Evolutionary conservation across 305 asterid genomes (phyloP), one percentile per base, ranked within the genome.

Genomic region (Coffea humblotiana): DNA sequence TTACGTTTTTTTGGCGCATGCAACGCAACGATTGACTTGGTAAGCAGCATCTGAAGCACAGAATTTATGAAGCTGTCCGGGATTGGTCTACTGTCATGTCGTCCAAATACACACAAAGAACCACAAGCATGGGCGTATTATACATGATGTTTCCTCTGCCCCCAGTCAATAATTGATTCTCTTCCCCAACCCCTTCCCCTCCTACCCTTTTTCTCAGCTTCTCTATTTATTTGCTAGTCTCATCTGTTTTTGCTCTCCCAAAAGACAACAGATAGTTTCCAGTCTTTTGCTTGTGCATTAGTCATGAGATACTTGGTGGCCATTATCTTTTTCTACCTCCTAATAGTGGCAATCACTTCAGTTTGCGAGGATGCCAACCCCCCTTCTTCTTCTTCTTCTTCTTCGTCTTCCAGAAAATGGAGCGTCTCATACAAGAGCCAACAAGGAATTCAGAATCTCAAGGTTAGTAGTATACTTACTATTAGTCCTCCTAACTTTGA

Each of bases 71-170:
- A 81, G 47, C 29, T 76, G 72, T 75, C 78, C 21, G 19, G 58
- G 19, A 72, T 64, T 79, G 78, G 67, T 48, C 79, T 37, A 16
- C 6, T 65, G 75, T 65, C 79, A 49, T 80, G 83, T 80, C 82
- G 29, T 52, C 29, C 56, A 66, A 37, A 76, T 76, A 47, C 52
- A 37, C 72, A 80, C 74, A 32, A 52, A 54, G 8, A 80, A 73
- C 77, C 72, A 63, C 52, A 35, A 70, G 84, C 66, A 76, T 77
- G 78, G 80, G 63, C 43, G 72, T 18, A 43, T 51, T 64, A 16
- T 76, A 66, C 81, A 47, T 81, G 77, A 76, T 81, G 84, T 81
- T 35, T 72, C 74, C 75, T 54, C 72, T 75, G 56, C 56, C 73
- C 72, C 58, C 52, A 15, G 49, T 80, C 80, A 75, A 80, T 80